Evolutionary conservation across 2,329 filamentous ascomycete species (phyloP).

Genomic region (Colletotrichum incanum): DNA sequence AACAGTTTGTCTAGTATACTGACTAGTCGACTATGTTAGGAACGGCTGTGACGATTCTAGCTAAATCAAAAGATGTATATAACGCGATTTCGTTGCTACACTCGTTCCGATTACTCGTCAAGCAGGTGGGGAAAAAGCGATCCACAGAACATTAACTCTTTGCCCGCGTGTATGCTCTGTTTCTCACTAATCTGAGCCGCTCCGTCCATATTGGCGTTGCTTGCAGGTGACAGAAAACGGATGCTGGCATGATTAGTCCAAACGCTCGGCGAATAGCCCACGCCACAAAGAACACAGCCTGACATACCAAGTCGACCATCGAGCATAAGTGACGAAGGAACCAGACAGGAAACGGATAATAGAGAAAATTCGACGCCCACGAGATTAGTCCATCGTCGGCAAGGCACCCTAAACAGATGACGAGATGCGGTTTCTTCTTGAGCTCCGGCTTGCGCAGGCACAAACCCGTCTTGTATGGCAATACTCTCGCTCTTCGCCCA

Average conservation of each 20-base stretch:
- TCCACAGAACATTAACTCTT: too few species aligned
- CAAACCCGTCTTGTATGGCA: too few species aligned
- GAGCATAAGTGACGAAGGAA: neutral
- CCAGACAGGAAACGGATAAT: neutral
- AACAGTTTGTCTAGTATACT: too few species aligned
- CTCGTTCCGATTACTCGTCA: too few species aligned
- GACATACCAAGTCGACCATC: neutral
- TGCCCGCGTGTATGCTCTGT: too few species aligned
- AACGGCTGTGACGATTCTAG: too few species aligned
- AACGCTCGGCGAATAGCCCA: neutral
- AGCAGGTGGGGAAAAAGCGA: too few species aligned
- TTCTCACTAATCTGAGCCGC: neutral
- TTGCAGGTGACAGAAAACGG: neutral
- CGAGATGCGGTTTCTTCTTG: neutral
- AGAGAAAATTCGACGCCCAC: neutral
- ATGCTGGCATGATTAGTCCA: neutral
- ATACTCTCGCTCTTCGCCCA: neutral
- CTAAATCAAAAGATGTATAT: too few species aligned
- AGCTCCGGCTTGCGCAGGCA: too few species aligned
- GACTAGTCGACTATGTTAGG: too few species aligned
- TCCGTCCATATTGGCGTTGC: neutral
- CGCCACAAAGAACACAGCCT: neutral
- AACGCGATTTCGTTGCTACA: too few species aligned
- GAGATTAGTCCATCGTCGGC: neutral
- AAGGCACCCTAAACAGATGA: neutral